Evolutionary conservation across 2,329 filamentous ascomycete species (phyloP).

Genomic region (Graphilbum sp.): DNA sequence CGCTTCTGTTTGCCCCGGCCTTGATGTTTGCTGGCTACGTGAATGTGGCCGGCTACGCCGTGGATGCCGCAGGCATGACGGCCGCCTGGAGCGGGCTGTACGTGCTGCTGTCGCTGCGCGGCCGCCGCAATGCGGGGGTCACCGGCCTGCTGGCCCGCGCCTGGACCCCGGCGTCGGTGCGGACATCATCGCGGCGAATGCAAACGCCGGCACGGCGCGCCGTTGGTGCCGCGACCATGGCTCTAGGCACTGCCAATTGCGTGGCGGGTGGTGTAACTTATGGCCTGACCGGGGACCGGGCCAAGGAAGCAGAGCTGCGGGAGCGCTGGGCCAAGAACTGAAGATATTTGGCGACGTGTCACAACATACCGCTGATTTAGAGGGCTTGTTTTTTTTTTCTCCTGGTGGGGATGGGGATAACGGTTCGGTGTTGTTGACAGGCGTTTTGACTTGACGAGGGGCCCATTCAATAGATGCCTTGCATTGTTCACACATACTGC

Average conservation of each 20-base stretch:
- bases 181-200: slow-evolving; percentile 21
- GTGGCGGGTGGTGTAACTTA: slow-evolving; percentile 36
- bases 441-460: too few species aligned
- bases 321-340: slow-evolving; percentile 25
- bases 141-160: slow-evolving; percentile 4
- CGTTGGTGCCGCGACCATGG: slow-evolving; percentile 34
- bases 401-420: too few species aligned
- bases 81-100: slow-evolving; percentile 42
- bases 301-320: slow-evolving; percentile 31
- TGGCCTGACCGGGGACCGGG: slow-evolving; percentile 27
- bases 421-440: too few species aligned
- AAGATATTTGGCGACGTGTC: not conserved
- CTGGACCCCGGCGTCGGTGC: slow-evolving; percentile 14
- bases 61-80: slow-evolving; percentile 37
- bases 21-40: slow-evolving; percentile 41
- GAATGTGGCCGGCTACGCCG: slow-evolving; percentile 41
- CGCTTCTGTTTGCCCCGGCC: slow-evolving; percentile 33
- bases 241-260: slow-evolving; percentile 30
- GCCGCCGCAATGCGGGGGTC: slow-evolving; percentile 12
- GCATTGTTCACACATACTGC: too few species aligned
- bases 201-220: slow-evolving; percentile 22
- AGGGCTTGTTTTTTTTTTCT: too few species aligned
- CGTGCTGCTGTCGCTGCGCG: slow-evolving; percentile 33
- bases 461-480: too few species aligned
- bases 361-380: too few species aligned